Evolutionary conservation across 306 rosid genomes (phyloP).

Genomic region (Rosa multiflora): DNA sequence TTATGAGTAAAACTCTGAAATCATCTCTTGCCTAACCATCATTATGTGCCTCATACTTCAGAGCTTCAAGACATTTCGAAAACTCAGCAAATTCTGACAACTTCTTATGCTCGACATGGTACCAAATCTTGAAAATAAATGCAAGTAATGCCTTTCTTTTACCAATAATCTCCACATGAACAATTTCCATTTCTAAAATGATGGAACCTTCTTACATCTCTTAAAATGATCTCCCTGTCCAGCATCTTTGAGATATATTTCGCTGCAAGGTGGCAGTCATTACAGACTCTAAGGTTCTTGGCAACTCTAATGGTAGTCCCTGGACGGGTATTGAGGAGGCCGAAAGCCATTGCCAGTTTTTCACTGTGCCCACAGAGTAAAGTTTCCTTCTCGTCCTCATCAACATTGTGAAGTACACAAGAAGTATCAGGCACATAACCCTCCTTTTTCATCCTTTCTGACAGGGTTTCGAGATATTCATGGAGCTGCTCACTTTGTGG

Average conservation of each 20-base stretch:
- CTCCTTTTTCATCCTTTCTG: conserved; percentile 65
- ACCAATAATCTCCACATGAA: conserved; percentile 97
- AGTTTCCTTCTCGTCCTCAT: conserved; percentile 80
- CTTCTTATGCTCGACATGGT: background rate
- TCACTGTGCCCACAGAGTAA: conserved; percentile 92
- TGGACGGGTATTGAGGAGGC: conserved; percentile 71
- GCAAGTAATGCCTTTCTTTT: background rate
- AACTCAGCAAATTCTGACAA: background rate
- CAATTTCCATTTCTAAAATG: conserved; percentile 81
- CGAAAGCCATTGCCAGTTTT: conserved; percentile 92
- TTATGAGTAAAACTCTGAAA: background rate
- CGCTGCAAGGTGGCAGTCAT: conserved; percentile 77
- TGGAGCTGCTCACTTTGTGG: conserved; percentile 65
- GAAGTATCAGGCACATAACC: conserved; percentile 91
- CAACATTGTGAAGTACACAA: conserved; percentile 80
- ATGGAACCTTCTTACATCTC: conserved; percentile 96
- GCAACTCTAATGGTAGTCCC: conserved; percentile 84
- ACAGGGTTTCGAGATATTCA: conserved; percentile 58
- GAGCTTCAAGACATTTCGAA: background rate
- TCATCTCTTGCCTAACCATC: background rate
- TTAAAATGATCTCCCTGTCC: conserved; percentile 72
- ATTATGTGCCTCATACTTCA: background rate
- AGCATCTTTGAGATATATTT: conserved; percentile 71
- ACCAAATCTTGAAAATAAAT: background rate
- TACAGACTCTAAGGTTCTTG: conserved; percentile 91